Evolutionary conservation across 331 rosid genomes (phyloP), one percentile per base, ranked within the genome.

Genomic region (Rhamnella rubrinervis): DNA sequence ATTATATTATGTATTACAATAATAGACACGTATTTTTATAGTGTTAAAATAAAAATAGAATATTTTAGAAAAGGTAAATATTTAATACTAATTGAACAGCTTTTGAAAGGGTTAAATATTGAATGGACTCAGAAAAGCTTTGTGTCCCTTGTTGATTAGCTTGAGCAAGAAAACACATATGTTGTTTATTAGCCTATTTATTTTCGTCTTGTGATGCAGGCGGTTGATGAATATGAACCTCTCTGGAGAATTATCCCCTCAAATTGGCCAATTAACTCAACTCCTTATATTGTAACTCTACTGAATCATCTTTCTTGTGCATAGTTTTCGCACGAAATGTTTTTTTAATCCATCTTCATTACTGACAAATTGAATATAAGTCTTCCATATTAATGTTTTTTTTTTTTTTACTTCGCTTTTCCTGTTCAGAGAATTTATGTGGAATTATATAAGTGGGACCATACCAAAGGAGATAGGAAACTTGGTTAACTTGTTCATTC

Each of bases 401-500:
- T 77, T 51, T 26, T 71, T 6, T 6, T 61, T 71, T 81, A 68
- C 68, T 18, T 80, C 8, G 2, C 3, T 40, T 10, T 40, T 71
- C 79, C 66, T 76, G 8, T 80, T 5, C 50, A 70, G 97, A 88
- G 74, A 87, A 75, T 83, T 91, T 67, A 91, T 91, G 96, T 86
- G 97, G 97, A 91, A 91, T 79, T 53, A 77, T 8, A 78, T 91
- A 50, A 78, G 69, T 67, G 97, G 97, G 62, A 85, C 80, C 59
- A 91, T 91, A 67, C 97, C 96, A 9, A 75, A 81, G 82, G 92
- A 86, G 84, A 77, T 91, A 26, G 96, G 97, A 75, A 78, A 81
- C 46, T 71, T 91, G 75, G 80, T 18, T 52, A 16, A 82, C 51
- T 71, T 91, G 79, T 0, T 6, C 59, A 87, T 86, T 61, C 72